Conservation (phyloP, 108 stramenopile species). For the Nitzschia palea region DNA sequence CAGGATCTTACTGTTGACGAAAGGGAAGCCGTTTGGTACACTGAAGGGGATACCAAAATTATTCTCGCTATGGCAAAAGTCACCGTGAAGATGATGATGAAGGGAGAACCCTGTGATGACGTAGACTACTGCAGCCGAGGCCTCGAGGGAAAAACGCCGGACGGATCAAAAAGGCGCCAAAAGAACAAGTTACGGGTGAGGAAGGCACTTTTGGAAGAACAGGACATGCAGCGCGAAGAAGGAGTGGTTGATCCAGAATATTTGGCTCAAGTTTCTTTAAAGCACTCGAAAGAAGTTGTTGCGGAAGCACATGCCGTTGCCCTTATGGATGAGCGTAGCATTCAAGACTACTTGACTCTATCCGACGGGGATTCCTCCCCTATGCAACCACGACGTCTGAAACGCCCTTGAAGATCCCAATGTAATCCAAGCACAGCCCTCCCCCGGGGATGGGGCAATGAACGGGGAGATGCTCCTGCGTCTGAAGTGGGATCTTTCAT, state of each 20-base stretch:
- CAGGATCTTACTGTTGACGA: slow-evolving; percentile 29
- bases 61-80: slow-evolving; percentile 40
- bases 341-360: slow-evolving; percentile 11
- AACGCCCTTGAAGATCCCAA: slow-evolving; percentile 7
- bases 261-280: slow-evolving; percentile 15
- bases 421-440: too few relatives aligned
- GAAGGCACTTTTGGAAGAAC: slow-evolving; percentile 25
- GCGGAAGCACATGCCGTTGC: slow-evolving; percentile 13
- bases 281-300: slow-evolving; percentile 18
- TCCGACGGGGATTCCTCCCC: slow-evolving; percentile 15
- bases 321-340: slow-evolving; percentile 18
- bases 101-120: slow-evolving; percentile 30
- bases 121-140: slow-evolving; percentile 33
- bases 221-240: slow-evolving; percentile 29
- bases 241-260: slow-evolving; percentile 26
- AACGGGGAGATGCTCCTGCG: too few relatives aligned
- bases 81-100: slow-evolving; percentile 46
- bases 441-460: too few relatives aligned
- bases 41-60: slow-evolving; percentile 22
- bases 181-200: slow-evolving; percentile 21
- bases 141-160: slow-evolving; percentile 31
- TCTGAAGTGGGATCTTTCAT: too few relatives aligned
- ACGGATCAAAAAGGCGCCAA: slow-evolving; percentile 20
- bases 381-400: slow-evolving; percentile 20
- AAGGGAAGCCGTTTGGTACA: slow-evolving; percentile 29